Base-by-base conservation (phyloP, 1,284 basidiomycete species). In the Heliocybe sulcata region DNA sequence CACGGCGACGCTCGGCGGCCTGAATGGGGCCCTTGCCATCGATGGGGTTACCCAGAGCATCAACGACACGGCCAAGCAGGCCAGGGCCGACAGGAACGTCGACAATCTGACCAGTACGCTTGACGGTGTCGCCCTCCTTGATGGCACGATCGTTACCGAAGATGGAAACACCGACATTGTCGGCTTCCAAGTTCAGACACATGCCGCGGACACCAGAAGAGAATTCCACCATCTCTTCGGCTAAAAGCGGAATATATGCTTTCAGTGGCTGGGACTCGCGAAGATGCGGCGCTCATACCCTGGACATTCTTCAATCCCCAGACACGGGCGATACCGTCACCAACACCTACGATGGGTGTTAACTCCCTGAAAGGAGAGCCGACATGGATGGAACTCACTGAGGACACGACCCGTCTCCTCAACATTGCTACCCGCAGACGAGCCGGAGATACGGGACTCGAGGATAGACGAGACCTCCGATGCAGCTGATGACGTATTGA, bases 171-270 rank as follows among this genome's bases (percentile, higher is more conserved):
- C 96, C 96, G 80, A 98, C 95, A 70, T 98, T 96, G 90, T 98
- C 96, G 77, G 95, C 93, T 80, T 99, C 96, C 85, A 99, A 90
- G 90, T 99, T 99, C 74, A 99, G 80, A 77, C 92, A 95, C 94
- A 98, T 97, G 79, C 92, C 93, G 71, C 92, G 92, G 69, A 99
- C 87, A 80, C 96, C 96, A 56, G 96, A 98, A 57, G 95, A 93
- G 86, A 99, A 99, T 83, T 99, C 96, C 83, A 99, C 96, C 96
- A 99, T 98, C 87, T 99, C 96, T 80, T 99, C 96, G 80, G 91
- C 90, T 92, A 68, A 58, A 56, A 50, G 48, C 20, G 49, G 54
- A 57, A 35, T 11, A 22, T 20, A 52, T 50, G 26, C 54, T 35
- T 16, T 14, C 25, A 33, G 52, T 55, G 53, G 56, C 54, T 62